These are phyloP conservation scores for Erodium trifolium DNA, from an alignment of 441 rosid genomes.

Conservation along the genomic window DNA sequence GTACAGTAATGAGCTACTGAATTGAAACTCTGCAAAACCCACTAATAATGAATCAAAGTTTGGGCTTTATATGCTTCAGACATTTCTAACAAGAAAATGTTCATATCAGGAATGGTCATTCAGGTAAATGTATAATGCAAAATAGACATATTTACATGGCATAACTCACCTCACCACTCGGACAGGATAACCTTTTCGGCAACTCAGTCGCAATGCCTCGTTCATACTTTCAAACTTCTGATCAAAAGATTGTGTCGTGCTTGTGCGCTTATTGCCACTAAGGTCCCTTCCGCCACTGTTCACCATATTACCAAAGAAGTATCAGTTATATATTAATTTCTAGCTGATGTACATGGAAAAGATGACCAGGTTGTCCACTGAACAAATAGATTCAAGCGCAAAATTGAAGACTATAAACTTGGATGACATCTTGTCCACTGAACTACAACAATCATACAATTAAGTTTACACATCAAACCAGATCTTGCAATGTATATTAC, in stretches of 20 bases:
- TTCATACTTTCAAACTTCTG: conserved; percentile 53
- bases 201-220: conserved; percentile 65
- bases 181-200: conserved; percentile 69
- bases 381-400: neutral
- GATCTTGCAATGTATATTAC: neutral
- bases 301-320: conserved; percentile 9
- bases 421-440: neutral
- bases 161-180: conserved; percentile 67
- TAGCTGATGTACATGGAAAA: neutral
- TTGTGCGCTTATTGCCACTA: conserved; percentile 61
- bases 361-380: neutral
- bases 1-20: neutral
- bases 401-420: neutral
- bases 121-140: neutral
- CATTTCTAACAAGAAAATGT: neutral
- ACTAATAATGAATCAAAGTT: neutral
- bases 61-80: neutral
- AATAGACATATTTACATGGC: neutral
- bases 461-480: neutral
- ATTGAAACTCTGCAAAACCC: neutral
- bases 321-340: neutral
- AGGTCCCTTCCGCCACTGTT: conserved; percentile 68
- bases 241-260: conserved; percentile 60
- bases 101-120: neutral
- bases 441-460: neutral